A percentile compares a stretch with the other conserved stretches of the same genome.
phyloP scores from a whole-genome alignment of 495 filamentous ascomycete genomes.

The Alectoria sarmentosa region DNA sequence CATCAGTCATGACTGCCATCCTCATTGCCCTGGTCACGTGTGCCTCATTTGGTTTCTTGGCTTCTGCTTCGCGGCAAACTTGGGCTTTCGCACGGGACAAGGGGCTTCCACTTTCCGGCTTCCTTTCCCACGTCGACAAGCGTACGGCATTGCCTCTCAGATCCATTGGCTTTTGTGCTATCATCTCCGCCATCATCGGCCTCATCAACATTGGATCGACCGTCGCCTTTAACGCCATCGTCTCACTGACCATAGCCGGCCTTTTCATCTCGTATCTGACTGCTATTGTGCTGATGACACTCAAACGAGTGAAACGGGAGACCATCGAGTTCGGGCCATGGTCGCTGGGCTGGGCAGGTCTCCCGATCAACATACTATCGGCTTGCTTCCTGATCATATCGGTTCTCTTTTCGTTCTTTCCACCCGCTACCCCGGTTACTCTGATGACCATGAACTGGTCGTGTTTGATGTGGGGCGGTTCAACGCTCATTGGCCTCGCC shows the following conservation, averaged over 20 bases:
- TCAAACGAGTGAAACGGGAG: not conserved
- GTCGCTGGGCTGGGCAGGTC: not conserved
- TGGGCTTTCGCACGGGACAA: constrained; percentile 56
- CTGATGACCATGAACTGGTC: not conserved
- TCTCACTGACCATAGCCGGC: not conserved
- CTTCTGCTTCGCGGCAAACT: constrained; percentile 45
- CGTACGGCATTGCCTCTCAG: not conserved
- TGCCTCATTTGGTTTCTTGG: constrained; percentile 42
- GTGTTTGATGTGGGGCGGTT: not conserved
- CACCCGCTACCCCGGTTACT: not conserved
- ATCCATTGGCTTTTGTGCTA: not conserved
- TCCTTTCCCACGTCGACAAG: constrained; percentile 29
- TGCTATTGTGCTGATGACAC: not conserved
- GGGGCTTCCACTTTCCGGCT: constrained; percentile 49
- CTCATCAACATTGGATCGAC: not conserved
- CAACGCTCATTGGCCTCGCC: not conserved
- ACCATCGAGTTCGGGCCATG: not conserved
- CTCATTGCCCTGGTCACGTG: constrained; percentile 21
- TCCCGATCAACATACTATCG: not conserved
- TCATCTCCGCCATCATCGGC: not conserved
- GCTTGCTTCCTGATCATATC: not conserved
- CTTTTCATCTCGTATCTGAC: not conserved
- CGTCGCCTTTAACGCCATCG: not conserved
- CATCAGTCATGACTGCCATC: constrained; percentile 27
- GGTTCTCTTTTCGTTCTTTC: not conserved